Percentiles rank a stretch among this genome's conserved stretches.
Conservation (phyloP, 1,139 yeast genomes). For the Pneumocystis murina region DNA sequence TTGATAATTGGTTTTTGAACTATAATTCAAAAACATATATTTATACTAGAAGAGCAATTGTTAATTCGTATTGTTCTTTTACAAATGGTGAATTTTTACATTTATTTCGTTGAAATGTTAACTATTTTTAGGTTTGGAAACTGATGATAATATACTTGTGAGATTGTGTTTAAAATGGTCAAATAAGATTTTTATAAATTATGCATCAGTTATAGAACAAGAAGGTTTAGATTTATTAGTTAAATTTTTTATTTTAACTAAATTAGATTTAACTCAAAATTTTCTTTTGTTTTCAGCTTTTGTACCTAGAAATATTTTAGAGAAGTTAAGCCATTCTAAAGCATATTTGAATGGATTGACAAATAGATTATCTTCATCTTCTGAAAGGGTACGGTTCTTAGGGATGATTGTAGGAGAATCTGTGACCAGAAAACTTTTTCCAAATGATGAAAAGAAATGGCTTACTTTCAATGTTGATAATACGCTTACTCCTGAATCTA, state of each 20-base stretch:
- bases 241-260: not conserved
- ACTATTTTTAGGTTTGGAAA: not conserved
- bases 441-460: not conserved
- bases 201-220: not conserved
- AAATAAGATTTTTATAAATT: not conserved
- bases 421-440: not conserved
- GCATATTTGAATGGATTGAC: not conserved
- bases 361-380: not conserved
- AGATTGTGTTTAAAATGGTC: not conserved
- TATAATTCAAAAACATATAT: not conserved
- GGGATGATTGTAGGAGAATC: slow-evolving; percentile 1
- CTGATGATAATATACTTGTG: not conserved
- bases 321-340: not conserved
- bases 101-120: not conserved
- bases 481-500: not conserved
- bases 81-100: not conserved
- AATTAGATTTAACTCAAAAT: not conserved
- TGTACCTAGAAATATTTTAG: not conserved
- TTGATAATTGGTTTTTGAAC: not conserved
- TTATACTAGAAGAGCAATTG: not conserved
- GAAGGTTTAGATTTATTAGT: not conserved
- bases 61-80: not conserved
- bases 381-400: not conserved
- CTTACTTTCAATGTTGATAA: not conserved
- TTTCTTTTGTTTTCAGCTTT: not conserved